Base-by-base conservation (phyloP, 768 basidiomycete species). In the Amanita muscaria region DNA sequence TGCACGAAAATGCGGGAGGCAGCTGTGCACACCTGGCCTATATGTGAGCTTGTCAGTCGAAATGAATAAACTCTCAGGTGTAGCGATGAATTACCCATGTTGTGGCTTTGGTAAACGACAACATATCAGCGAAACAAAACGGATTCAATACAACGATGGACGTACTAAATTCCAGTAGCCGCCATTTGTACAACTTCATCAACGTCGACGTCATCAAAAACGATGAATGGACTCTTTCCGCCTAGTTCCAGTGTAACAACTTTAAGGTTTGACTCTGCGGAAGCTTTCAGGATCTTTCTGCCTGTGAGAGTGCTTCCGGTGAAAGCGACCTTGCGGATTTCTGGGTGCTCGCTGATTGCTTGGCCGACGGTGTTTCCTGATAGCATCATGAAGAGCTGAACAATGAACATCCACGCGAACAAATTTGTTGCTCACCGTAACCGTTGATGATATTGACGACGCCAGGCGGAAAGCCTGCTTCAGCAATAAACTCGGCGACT, bases 1-100 rank as follows among this genome's bases (percentile, higher is more conserved):
- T 91, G 88, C 9, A 93, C 85, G 56, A 77, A 91, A 50, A 92
- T 81, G 40, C 91, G 77, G 11, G 88, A 83, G 10, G 88, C 85
- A 5, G 88, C 88, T 51, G 77, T 76, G 64, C 90, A 92, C n/a
- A 73, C 65, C 64, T 92, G 89, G 21, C 90, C 88, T 42, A 53
- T 51, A 25, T 84, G n/a, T 86, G 63, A 63, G 77, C 64, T 79
- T 82, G 57, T 32, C 14, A 51, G 19, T 41, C 18, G 27, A 29
- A 12, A 1, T 3, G 2, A 37, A 19, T 22, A 3, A 42, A 12
- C 32, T 5, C n/a, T 31, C 5, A n/a, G 33, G 9, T 29, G 10
- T 2, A 21, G 35, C 33, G 29, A 24, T 14, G 11, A 11, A 25
- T 29, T 29, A 29, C 27, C 27, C 27, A 29, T 29, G 27, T 29